Evolutionary conservation across 192 early-diverging fungal species (phyloP).

Genomic region (Geranomyces variabilis): DNA sequence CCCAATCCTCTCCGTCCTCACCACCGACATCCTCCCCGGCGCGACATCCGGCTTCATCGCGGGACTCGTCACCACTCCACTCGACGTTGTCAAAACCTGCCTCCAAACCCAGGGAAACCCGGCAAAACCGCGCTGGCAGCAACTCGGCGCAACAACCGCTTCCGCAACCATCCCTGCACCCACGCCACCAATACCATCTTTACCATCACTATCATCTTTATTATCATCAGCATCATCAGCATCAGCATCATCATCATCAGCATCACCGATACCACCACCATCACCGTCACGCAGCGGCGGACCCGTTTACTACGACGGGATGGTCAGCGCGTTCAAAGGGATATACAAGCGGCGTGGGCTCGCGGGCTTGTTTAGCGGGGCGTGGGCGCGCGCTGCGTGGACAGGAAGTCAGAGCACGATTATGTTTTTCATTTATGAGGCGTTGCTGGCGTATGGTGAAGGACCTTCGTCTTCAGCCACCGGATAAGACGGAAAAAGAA

Average conservation of each 20-base stretch:
- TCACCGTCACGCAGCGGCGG: neutral
- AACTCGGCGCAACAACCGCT: neutral
- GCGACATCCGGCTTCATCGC: slow-evolving; percentile 37
- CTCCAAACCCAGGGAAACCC: slow-evolving; percentile 39
- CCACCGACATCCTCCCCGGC: slow-evolving; percentile 37
- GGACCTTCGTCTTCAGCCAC: too few relatives aligned
- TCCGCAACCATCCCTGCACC: neutral
- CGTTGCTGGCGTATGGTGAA: neutral
- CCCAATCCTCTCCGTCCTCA: slow-evolving; percentile 4
- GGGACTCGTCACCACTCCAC: slow-evolving; percentile 43
- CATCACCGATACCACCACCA: too few relatives aligned
- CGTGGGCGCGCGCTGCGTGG: slow-evolving; percentile 78
- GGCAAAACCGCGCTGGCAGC: slow-evolving; percentile 9
- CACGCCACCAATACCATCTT: neutral
- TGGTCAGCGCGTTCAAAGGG: slow-evolving; percentile 27
- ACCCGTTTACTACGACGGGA: slow-evolving; percentile 34
- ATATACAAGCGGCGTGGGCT: slow-evolving; percentile 38
- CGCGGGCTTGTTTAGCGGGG: slow-evolving; percentile 79
- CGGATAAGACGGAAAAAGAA: neutral
- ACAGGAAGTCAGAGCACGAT: slow-evolving; percentile 72
- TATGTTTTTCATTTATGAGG: slow-evolving; percentile 77
- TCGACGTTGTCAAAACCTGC: slow-evolving; percentile 50
- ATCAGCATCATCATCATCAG: too few relatives aligned
- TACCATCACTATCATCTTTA: neutral
- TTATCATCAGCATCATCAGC: neutral